Base-by-base conservation (phyloP, 208 protist genomes). In the Trypanosoma platydactyli region DNA sequence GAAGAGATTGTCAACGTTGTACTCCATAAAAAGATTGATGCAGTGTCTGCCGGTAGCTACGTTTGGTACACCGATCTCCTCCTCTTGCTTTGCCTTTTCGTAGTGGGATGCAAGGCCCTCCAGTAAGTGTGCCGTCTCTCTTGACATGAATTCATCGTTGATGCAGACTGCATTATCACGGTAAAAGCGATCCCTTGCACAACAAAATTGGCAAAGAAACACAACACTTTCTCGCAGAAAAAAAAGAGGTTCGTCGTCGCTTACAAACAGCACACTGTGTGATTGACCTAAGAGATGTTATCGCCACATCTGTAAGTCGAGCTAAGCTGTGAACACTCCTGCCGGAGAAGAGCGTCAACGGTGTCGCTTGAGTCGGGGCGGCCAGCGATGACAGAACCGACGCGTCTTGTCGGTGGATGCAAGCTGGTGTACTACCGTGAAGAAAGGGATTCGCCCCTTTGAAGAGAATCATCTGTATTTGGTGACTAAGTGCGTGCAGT, bases 141-240 rank as follows among this genome's bases (percentile, higher is more conserved):
- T 42, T 25, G 76, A 74, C 67, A 92, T 86, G 41, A 63, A 67
- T 57, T 94, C 88, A 46, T 94, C 85, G 72, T 94, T 94, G 64
- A 94, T 84, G 77, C 88, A 94, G 12, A 91, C 49, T 1, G 79
- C 79, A 35, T 89, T 74, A n/a, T 89, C 83, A 59, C 88, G 82
- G 69, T 94, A 94, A 61, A 81, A 92, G 27, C 83, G 83, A 46
- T 94, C 88, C 13, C 81, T 78, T 27, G 85, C 77, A 45, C 79
- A 88, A 76, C 88, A 94, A 51, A 88, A 91, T 42, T 84, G 74
- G 29, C 88, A 94, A 22, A 91, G 63, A 74, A 94, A 94, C 45
- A 86, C 65, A 7, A 88, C 77, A 40, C 72, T 89, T 18, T 71
- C 45, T 18, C 76, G 80, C 38, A 83, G 68, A 63, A 94, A 94